Percentiles rank a stretch among this genome's conserved stretches.
Evolutionary conservation across 768 basidiomycete species (phyloP).

Genomic region (Serendipita sp.): DNA sequence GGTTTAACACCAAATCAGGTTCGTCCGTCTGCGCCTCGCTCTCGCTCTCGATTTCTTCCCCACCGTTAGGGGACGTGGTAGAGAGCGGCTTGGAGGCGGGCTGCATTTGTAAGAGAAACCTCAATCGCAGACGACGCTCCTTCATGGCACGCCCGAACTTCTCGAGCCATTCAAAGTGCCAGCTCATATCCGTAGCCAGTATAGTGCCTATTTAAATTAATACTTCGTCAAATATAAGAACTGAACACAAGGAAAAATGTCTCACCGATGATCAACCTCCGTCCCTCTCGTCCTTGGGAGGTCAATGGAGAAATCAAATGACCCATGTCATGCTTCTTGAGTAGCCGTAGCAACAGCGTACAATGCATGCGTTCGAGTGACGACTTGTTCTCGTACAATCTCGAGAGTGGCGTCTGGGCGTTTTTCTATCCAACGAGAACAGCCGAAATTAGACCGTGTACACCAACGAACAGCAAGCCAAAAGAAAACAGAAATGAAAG

Average conservation of each 20-base stretch:
- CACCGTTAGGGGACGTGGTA: conserved; percentile 9
- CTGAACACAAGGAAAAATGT: neutral
- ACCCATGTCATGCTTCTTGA: conserved; percentile 66
- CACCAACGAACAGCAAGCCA: conserved; percentile 6
- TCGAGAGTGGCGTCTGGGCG: conserved; percentile 74
- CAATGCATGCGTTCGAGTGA: conserved; percentile 89
- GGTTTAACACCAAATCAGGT: neutral
- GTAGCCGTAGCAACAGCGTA: conserved; percentile 58
- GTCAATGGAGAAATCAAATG: conserved; percentile 14
- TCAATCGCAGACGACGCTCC: conserved; percentile 25
- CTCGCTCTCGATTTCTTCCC: conserved; percentile 7
- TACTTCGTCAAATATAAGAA: neutral
- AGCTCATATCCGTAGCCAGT: conserved; percentile 87
- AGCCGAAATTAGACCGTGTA: neutral
- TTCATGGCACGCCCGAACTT: conserved; percentile 31
- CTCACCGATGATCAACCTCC: conserved; percentile 7
- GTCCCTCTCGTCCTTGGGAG: conserved; percentile 1
- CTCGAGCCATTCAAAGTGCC: conserved; percentile 73
- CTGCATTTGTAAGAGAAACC: neutral
- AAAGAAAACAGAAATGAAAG: neutral
- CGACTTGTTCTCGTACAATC: conserved; percentile 78
- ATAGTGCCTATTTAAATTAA: conserved; percentile 34
- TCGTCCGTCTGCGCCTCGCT: neutral
- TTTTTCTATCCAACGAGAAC: conserved; percentile 80
- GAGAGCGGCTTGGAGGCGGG: neutral